Conservation (phyloP, 1,139 yeast genomes). For the Ashbya aceris region DNA sequence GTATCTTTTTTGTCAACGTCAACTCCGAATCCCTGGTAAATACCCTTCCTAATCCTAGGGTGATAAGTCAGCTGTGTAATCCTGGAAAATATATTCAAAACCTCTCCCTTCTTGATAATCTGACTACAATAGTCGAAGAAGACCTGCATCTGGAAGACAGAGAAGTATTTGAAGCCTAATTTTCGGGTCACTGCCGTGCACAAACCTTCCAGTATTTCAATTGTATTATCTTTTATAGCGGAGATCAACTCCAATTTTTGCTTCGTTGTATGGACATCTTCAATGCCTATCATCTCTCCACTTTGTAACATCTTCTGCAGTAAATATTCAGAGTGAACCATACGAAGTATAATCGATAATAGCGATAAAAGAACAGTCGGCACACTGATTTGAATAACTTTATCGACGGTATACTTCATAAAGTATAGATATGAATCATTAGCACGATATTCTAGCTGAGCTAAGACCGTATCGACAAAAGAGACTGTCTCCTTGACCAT, state of each 20-base stretch:
- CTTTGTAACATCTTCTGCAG: slow-evolving; percentile 10
- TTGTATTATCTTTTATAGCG: slow-evolving; percentile 16
- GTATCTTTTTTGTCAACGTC: slow-evolving; percentile 8
- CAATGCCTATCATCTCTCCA: slow-evolving; percentile 4
- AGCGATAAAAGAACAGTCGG: slow-evolving; percentile 19
- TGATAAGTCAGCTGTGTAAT: slow-evolving; percentile 6
- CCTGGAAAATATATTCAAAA: slow-evolving; percentile 18
- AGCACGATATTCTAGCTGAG: slow-evolving; percentile 12
- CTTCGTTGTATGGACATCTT: slow-evolving; percentile 7
- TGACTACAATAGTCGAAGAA: slow-evolving; percentile 26
- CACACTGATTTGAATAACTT: slow-evolving; percentile 20
- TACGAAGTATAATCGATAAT: slow-evolving; percentile 18
- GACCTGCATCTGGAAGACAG: slow-evolving; percentile 26
- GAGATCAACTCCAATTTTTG: slow-evolving; percentile 16
- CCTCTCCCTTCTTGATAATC: slow-evolving; percentile 19
- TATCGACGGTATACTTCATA: slow-evolving; percentile 17
- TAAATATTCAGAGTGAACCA: slow-evolving; percentile 17
- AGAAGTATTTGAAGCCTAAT: slow-evolving; percentile 25
- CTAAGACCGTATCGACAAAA: slow-evolving; percentile 7
- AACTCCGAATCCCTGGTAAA: slow-evolving; percentile 10
- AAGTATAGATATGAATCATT: slow-evolving; percentile 10
- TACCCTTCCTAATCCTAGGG: slow-evolving; percentile 6
- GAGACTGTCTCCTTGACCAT: slow-evolving; percentile 9
- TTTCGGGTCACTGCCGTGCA: slow-evolving; percentile 19
- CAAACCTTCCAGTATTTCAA: slow-evolving; percentile 16